Evolutionary conservation across 2,329 filamentous ascomycete genomes (phyloP), one percentile per base, ranked within the genome.

Genomic region (Phoma herbarum): DNA sequence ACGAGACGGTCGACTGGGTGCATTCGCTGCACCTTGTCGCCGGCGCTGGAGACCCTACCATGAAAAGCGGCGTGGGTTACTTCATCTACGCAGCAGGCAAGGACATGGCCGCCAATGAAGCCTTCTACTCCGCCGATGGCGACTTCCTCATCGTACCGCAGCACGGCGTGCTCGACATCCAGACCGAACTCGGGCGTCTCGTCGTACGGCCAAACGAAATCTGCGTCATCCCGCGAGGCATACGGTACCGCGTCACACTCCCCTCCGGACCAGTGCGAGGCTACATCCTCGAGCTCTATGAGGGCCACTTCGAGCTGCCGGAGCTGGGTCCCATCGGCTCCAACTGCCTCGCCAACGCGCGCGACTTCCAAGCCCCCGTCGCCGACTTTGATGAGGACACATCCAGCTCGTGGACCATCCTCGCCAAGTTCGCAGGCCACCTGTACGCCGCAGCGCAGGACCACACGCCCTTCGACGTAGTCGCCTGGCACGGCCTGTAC

Each of bases 121-220:
- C 91, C 0, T 96, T 93, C 75, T 96, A 94, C 82, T 93, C 90
- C 3, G 89, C 92, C 0, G 88, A 91, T 59, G 88, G 88, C 16
- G 88, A 90, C 70, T 84, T 88, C 60, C 77, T 90, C 51, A 87
- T 90, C 45, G 81, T 90, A 2, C 86, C 84, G 0, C 88, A 90
- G 59, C 83, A 87, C 62, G 88, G 88, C 12, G 79, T 83, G 0
- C 79, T 91, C 2, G 85, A 90, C 63, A 87, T 90, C 44, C 87
- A 88, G 68, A 90, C 88, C 2, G 88, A 90, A 68, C 82, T 90
- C 16, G 88, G 88, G 4, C 82, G 81, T 25, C 72, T 90, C 0
- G 82, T 87, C 49, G 86, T 90, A 5, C 85, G 87, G 4, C 88
- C 87, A 0, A 87, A 87, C n/a, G 88, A 90, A 71, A 85, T 90